Evolutionary conservation across 352 stramenopile genomes (phyloP).

Genomic region (Phytopythium kandeliae): DNA sequence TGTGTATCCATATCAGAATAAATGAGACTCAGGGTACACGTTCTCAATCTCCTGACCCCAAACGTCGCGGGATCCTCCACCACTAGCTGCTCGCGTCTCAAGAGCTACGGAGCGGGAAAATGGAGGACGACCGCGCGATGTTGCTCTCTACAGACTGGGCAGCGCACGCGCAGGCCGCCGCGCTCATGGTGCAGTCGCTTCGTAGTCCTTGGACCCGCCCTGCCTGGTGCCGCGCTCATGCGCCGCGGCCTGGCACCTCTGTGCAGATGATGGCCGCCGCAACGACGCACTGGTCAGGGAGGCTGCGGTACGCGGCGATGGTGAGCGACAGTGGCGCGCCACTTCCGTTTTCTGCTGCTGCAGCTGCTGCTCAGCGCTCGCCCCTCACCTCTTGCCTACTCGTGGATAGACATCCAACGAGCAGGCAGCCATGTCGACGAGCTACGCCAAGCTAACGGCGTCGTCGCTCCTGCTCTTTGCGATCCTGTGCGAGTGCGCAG

Average conservation of each 20-base stretch:
- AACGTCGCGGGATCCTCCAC: too few species aligned
- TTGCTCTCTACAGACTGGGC: constrained; percentile 8
- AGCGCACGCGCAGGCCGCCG: constrained; percentile 1
- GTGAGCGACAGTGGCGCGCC: background rate
- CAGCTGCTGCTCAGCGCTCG: background rate
- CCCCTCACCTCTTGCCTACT: background rate
- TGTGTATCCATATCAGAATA: constrained; percentile 2
- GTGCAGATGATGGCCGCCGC: constrained; percentile 2
- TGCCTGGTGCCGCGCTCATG: too few species aligned
- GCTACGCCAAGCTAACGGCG: constrained; percentile 5
- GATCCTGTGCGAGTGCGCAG: constrained; percentile 4
- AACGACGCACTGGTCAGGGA: constrained; percentile 2
- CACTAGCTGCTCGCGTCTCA: too few species aligned
- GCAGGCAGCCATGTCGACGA: constrained; percentile 1
- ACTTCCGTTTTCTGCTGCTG: background rate
- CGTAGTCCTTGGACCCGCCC: too few species aligned
- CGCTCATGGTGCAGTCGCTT: constrained; percentile 7
- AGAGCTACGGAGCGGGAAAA: too few species aligned
- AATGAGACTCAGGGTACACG: background rate
- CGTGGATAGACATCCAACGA: background rate
- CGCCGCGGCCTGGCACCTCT: background rate
- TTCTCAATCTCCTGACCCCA: too few species aligned
- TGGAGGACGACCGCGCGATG: background rate
- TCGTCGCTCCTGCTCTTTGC: constrained; percentile 3
- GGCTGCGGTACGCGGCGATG: constrained; percentile 4